A percentile compares a stretch with the other conserved stretches of the same genome.
These are phyloP conservation scores for Suillus brevipes DNA, from an alignment of 768 basidiomycete species.

Conservation along the genomic window DNA sequence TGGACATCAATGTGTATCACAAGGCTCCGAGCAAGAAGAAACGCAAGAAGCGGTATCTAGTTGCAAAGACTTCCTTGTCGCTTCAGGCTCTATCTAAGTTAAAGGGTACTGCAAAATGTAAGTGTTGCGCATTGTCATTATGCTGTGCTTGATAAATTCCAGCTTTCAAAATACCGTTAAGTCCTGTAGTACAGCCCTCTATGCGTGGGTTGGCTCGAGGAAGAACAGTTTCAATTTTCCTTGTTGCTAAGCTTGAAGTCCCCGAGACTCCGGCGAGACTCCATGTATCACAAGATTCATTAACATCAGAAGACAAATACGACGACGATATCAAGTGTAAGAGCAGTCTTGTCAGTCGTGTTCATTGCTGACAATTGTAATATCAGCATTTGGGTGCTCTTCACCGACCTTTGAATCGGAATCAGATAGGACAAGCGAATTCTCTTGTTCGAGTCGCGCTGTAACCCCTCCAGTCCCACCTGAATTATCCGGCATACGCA, in stretches of 20 bases:
- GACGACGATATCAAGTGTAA: not conserved
- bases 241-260: conserved; percentile 25
- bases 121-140: conserved; percentile 18
- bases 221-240: conserved; percentile 5
- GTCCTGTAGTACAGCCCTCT: conserved; percentile 26
- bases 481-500: conserved; percentile 13
- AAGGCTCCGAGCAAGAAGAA: conserved; percentile 64
- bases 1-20: conserved; percentile 60
- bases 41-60: conserved; percentile 51
- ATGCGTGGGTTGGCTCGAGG: conserved; percentile 12
- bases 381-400: not conserved
- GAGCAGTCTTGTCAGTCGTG: not conserved
- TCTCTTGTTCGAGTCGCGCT: not conserved
- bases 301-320: not conserved
- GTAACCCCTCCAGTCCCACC: not conserved
- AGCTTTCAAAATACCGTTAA: conserved; percentile 48
- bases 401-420: not conserved
- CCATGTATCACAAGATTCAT: not conserved
- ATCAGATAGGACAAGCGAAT: not conserved
- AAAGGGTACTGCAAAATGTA: conserved; percentile 48
- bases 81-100: conserved; percentile 54
- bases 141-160: conserved; percentile 16
- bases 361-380: not conserved
- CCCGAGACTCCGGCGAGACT: conserved; percentile 1
- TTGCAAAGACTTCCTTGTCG: conserved; percentile 51